Base-by-base conservation (phyloP, 148 eudicot genomes). In the Camellia lanceoleosa region DNA sequence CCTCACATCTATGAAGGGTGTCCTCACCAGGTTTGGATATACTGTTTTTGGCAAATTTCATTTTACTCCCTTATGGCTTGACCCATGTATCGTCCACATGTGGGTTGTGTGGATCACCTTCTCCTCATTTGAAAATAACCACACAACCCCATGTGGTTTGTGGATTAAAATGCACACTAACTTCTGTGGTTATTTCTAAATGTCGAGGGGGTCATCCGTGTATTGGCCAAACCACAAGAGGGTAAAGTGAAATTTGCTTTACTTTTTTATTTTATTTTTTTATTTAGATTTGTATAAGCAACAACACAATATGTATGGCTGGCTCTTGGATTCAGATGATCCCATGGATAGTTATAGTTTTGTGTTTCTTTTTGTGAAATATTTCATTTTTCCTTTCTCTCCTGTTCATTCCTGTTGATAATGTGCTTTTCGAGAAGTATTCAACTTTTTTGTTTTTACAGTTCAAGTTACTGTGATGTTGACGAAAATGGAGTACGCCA, bases 401-500 rank as follows among this genome's bases (percentile, higher is more conserved):
- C 23, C 30, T 49, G 3, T 10, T 71, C 15, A 44, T n/a, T 44
- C 41, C 16, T 6, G n/a, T 44, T 75, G 18, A 10, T 66, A 74
- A n/a, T 67, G 43, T 75, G 42, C 16, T 67, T 67, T 58, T 8
- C 23, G 64, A 47, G 41, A 18, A 46, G 75, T 74, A 16, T 43
- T 80, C 51, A 59, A 14, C n/a, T 41, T 61, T 63, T 49, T 47
- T 62, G 68, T 47, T 73, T 65, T 56, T 62, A 38, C 83, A 86
- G 88, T 74, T 83, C 85, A 38, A 77, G 46, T 76, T 60, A 67
- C 47, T 86, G 77, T 78, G 85, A 86, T 83, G 68, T 73, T 86
- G 88, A 86, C 76, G 88, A 86, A 83, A 86, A 80, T 73, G 88
- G 85, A 80, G 73, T 83, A 8, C 81, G 65, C 20, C 80, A 86